These are phyloP conservation scores for Mucor circinelloides DNA, from an alignment of 371 early-diverging fungal species.

Conservation along the genomic window DNA sequence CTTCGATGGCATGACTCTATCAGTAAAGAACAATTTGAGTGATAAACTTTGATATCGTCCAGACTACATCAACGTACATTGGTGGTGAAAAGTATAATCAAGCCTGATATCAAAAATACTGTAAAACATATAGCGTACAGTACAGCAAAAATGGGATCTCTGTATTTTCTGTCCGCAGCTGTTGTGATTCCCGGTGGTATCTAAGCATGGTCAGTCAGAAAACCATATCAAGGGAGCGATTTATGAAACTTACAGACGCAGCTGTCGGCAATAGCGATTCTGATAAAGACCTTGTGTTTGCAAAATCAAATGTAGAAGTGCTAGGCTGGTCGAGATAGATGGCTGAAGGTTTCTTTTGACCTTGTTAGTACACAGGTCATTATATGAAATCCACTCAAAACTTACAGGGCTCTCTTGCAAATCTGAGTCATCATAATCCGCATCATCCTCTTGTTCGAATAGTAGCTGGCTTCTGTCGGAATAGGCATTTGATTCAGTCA, in stretches of 20 bases:
- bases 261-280: conserved; percentile 48
- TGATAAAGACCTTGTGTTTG: conserved; percentile 27
- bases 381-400: neutral
- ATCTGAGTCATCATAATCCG: conserved; percentile 1
- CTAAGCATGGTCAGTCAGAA: conserved; percentile 19
- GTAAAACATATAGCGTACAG: conserved; percentile 44
- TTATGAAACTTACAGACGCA: conserved; percentile 32
- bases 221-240: neutral
- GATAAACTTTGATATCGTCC: neutral
- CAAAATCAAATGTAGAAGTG: conserved; percentile 25
- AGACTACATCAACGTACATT: conserved; percentile 41
- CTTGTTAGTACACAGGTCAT: neutral
- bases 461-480: conserved; percentile 50
- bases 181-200: conserved; percentile 40
- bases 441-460: conserved; percentile 32
- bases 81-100: conserved; percentile 55
- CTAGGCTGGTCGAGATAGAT: conserved; percentile 58
- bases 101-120: conserved; percentile 47
- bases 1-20: conserved; percentile 42
- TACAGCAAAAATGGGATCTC: conserved; percentile 58
- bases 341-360: conserved; percentile 49
- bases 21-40: neutral
- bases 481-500: conserved; percentile 46
- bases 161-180: conserved; percentile 46
- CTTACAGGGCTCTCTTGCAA: conserved; percentile 19